phyloP scores from a whole-genome alignment of 208 protist genomes.

The Borovskyia barvae region DNA sequence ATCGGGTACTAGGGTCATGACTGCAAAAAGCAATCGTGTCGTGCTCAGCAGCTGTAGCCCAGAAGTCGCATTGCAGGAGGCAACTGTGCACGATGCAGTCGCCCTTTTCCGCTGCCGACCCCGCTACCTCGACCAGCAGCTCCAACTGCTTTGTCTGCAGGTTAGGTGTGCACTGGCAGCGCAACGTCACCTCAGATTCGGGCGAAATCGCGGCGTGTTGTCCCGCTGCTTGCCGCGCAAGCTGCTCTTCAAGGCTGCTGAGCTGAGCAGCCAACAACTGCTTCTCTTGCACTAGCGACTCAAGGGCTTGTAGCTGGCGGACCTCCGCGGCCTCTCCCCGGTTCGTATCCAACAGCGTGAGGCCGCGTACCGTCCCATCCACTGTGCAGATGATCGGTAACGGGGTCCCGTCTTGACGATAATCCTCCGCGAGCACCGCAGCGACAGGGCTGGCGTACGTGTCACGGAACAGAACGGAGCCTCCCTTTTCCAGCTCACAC shows the following conservation, averaged over 20 bases:
- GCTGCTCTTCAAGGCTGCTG: constrained; percentile 64
- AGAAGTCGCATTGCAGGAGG: constrained; percentile 59
- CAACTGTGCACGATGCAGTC: constrained; percentile 72
- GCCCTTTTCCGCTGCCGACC: constrained; percentile 12
- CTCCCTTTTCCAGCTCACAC: constrained; percentile 43
- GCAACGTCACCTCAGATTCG: constrained; percentile 46
- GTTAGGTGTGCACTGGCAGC: constrained; percentile 18
- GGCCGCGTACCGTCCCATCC: constrained; percentile 86
- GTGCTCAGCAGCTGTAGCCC: constrained; percentile 18
- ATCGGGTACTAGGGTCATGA: constrained; percentile 25
- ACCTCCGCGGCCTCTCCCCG: constrained; percentile 51
- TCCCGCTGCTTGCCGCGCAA: constrained; percentile 22
- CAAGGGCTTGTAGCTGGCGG: constrained; percentile 53
- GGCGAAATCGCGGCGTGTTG: constrained; percentile 67
- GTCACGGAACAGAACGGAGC: constrained; percentile 83
- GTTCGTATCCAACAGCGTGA: constrained; percentile 53
- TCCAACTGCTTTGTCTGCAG: constrained; percentile 10
- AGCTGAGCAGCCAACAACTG: constrained; percentile 80
- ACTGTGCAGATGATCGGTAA: constrained; percentile 84
- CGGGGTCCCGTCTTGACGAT: constrained; percentile 79
- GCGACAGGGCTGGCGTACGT: constrained; percentile 63
- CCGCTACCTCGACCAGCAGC: constrained; percentile 27
- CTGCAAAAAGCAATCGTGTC: constrained; percentile 11
- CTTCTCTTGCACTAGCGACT: constrained; percentile 69
- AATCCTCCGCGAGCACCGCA: constrained; percentile 86